A percentile compares a stretch with the other conserved stretches of the same genome.
These are phyloP conservation scores for Cardamine resedifolia DNA, from an alignment of 345 rosid genomes.

Conservation along the genomic window DNA sequence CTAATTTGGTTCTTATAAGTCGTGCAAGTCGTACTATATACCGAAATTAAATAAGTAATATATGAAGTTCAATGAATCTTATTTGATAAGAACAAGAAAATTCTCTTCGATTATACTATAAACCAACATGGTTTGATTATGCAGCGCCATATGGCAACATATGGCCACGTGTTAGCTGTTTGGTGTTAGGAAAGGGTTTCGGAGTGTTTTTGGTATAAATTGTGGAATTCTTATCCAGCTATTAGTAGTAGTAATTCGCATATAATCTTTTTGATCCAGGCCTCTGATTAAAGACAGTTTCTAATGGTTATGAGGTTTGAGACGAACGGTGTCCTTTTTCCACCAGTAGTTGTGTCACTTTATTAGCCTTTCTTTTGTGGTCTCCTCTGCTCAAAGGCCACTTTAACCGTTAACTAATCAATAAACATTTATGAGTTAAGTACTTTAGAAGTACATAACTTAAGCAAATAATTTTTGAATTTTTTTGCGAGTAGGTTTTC, in stretches of 20 bases:
- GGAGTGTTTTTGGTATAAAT: background rate
- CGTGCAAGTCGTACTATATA: conserved; percentile 5
- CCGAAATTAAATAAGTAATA: background rate
- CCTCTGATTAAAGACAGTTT: background rate
- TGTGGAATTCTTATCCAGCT: background rate
- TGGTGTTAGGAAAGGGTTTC: background rate
- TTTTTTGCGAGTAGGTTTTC: no score
- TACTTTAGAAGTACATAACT: background rate
- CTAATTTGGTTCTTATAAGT: background rate
- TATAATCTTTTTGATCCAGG: background rate
- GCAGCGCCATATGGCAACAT: background rate
- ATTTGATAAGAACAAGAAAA: background rate
- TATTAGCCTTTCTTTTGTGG: background rate
- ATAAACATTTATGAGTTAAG: background rate
- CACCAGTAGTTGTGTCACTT: background rate
- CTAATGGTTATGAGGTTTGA: background rate
- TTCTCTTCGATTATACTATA: background rate
- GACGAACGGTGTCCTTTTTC: background rate
- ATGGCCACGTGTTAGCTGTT: conserved; percentile 7
- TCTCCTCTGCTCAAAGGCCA: background rate
- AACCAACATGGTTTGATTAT: background rate
- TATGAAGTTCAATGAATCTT: background rate
- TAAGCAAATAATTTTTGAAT: no score
- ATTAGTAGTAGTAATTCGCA: background rate
- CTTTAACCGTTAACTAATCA: background rate